Conservation (phyloP, 192 early-diverging fungal genomes). For the Entomortierella lignicola region DNA sequence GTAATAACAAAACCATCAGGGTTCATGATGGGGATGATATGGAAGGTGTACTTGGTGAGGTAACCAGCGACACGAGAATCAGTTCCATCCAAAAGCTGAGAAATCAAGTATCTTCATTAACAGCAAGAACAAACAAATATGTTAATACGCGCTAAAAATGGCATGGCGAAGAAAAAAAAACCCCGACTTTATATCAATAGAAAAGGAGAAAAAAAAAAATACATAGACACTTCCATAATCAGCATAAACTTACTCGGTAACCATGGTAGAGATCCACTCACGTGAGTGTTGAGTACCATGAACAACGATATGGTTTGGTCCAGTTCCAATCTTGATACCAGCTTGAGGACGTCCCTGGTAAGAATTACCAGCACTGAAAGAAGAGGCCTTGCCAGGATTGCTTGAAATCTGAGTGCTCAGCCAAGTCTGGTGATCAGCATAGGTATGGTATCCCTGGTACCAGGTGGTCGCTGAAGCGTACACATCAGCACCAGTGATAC, state of each 20-base stretch:
- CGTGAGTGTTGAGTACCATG: conserved; percentile 68
- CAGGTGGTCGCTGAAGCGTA: conserved; percentile 25
- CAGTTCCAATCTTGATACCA: conserved; percentile 45
- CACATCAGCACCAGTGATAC: conserved; percentile 17
- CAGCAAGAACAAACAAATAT: not conserved
- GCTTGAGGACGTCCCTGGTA: conserved; percentile 33
- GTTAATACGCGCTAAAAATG: not conserved
- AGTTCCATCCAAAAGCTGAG: conserved; percentile 42
- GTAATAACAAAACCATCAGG: conserved; percentile 70
- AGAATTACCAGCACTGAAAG: conserved; percentile 34
- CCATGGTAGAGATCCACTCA: conserved; percentile 70
- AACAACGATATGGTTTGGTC: conserved; percentile 43
- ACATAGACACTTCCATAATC: not conserved
- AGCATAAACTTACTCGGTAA: conserved; percentile 51
- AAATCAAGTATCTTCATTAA: conserved; percentile 28
- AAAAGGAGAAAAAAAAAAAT: too few relatives aligned
- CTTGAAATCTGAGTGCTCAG: conserved; percentile 25
- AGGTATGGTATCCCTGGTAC: conserved; percentile 47
- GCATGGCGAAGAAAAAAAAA: not conserved
- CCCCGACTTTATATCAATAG: too few relatives aligned
- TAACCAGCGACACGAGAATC: conserved; percentile 53
- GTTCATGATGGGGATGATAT: conserved; percentile 69
- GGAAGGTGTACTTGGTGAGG: conserved; percentile 61
- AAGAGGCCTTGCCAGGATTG: conserved; percentile 28
- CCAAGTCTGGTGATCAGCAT: conserved; percentile 42